Base-by-base conservation (phyloP, 331 rosid species). In the Quercus tomentella region DNA sequence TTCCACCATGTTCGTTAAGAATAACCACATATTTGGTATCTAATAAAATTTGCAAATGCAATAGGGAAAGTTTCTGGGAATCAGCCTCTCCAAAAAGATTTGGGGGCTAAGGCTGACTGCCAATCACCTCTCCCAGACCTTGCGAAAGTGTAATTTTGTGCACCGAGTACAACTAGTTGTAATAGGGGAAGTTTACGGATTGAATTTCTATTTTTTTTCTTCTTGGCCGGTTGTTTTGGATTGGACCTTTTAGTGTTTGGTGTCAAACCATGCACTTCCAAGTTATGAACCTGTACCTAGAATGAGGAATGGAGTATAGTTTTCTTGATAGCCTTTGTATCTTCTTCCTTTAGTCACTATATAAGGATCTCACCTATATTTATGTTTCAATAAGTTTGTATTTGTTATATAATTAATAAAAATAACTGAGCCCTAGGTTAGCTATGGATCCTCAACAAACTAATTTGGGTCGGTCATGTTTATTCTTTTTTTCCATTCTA, bases 311-410 rank as follows among this genome's bases (percentile, higher is more conserved):
- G 65, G 60, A 70, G 43, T 82, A 35, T 28, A 74, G 45, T 77
- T 74, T 28, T 63, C 30, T 52, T 79, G 72, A 68, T 56, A 69
- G 75, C 72, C 31, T 69, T 37, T 66, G 12, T 31, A 52, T 84
- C 81, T 62, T 82, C 16, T 62, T 70, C 66, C 72, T 8, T 41
- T 56, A 56, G 15, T 15, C 16, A 16, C 18, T 28, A 3, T 63
- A 15, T 28, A 63, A 28, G 30, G n/a, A 30, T 65, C 6, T 65
- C 23, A 25, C 21, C 1, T 49, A 14, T 49, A 49, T 49, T 49
- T 49, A 26, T 15, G 28, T 62, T 62, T 62, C 6, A 21, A 17
- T 15, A 26, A 62, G 7, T 26, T 12, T 1, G 16, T 62, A 62
- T 62, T 5, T 62, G 69, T 62, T 62, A 49, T 49, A 49, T 49